Percentiles rank a stretch among this genome's conserved stretches.
Evolutionary conservation across 345 rosid species (phyloP).

Genomic region (Pelargonium nanum): DNA sequence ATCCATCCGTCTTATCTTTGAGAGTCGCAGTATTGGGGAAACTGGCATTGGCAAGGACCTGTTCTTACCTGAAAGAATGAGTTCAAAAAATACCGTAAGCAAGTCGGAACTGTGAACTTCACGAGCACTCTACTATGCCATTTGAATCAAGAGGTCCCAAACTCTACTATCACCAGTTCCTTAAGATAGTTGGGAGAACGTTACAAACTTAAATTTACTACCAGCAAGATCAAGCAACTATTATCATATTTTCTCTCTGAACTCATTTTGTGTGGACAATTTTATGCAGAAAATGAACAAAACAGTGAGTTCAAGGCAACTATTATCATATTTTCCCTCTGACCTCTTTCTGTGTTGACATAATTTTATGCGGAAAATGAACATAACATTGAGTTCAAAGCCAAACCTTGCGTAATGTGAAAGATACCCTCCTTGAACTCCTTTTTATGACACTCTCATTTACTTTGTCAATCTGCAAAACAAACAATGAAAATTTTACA

Average conservation of each 20-base stretch:
- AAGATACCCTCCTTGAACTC: constrained; percentile 71
- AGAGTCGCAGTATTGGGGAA: constrained; percentile 71
- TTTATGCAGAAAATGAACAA: too few relatives aligned
- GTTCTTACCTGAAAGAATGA: constrained; percentile 53
- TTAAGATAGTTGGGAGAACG: too few relatives aligned
- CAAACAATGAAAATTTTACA: constrained; percentile 4
- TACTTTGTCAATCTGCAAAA: constrained; percentile 71
- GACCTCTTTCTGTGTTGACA: too few relatives aligned
- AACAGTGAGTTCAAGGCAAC: too few relatives aligned
- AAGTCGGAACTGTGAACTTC: neutral
- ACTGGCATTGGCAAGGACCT: constrained; percentile 64
- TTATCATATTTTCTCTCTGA: too few relatives aligned
- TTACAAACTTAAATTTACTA: too few relatives aligned
- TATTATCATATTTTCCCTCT: neutral
- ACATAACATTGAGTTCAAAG: neutral
- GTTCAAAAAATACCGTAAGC: neutral
- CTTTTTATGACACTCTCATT: constrained; percentile 54
- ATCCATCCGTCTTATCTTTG: constrained; percentile 15
- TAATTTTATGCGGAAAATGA: neutral
- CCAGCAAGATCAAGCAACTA: too few relatives aligned
- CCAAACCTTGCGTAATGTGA: constrained; percentile 81
- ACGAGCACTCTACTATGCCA: too few relatives aligned
- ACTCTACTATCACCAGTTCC: too few relatives aligned
- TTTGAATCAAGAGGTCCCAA: too few relatives aligned
- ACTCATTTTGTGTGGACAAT: too few relatives aligned